phyloP scores from a whole-genome alignment of 371 early-diverging fungal genomes.

The Mortierella sp. region DNA sequence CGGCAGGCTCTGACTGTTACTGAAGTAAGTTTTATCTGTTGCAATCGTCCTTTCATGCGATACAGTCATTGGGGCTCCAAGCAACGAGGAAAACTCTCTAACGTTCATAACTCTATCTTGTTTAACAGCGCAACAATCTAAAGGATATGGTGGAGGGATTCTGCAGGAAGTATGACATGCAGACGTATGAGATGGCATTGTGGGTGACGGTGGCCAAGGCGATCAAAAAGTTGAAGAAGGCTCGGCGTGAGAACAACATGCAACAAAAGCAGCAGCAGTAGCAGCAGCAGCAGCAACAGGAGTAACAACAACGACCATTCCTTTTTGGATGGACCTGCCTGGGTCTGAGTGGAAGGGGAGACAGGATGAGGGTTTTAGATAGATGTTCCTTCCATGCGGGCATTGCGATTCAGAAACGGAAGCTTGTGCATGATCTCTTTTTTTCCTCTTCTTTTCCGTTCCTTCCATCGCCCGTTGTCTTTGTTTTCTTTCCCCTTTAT shows the following conservation, averaged over 20 bases:
- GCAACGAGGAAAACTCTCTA: too few species aligned
- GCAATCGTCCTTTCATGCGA: background rate
- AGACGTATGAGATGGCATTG: conserved; percentile 39
- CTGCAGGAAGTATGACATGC: conserved; percentile 34
- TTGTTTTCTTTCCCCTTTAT: background rate
- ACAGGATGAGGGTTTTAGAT: background rate
- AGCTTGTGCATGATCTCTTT: conserved; percentile 1
- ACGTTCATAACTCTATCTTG: too few species aligned
- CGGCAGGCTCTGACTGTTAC: conserved; percentile 30
- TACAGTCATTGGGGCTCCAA: too few species aligned
- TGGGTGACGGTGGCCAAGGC: conserved; percentile 43
- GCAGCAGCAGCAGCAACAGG: background rate
- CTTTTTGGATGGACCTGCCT: background rate
- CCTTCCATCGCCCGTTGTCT: background rate
- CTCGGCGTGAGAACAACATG: conserved; percentile 6
- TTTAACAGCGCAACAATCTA: conserved; percentile 25
- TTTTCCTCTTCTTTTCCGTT: background rate
- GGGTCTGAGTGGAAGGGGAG: background rate
- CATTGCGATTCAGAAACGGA: background rate
- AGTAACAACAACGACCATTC: background rate
- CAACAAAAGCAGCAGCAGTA: background rate
- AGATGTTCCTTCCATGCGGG: background rate
- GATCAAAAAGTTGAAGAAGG: conserved; percentile 32
- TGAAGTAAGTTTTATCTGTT: conserved; percentile 17
- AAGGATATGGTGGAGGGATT: conserved; percentile 31